Evolutionary conservation across 192 early-diverging fungal genomes (phyloP), one percentile per base, ranked within the genome.

Genomic region (Haplosporangium gracile): DNA sequence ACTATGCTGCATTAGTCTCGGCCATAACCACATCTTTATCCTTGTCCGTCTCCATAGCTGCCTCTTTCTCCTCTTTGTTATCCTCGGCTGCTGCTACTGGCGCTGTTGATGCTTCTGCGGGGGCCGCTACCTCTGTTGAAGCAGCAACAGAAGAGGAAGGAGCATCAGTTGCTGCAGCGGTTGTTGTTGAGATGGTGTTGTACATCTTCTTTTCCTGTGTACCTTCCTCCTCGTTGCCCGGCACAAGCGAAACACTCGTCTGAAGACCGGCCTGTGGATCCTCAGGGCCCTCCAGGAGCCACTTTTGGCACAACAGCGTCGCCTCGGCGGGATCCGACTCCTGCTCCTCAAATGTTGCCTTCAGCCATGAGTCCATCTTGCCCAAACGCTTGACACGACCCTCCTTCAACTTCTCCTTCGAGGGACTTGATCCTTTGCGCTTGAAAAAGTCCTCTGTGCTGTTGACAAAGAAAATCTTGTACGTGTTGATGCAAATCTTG

Each of bases 401-500:
- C 65, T 86, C 79, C 18, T 74, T 57, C n/a, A 74, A 42, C 68
- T 77, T 80, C 36, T 73, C 72, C 68, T 63, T 76, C 15, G 77
- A 29, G 6, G 77, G 74, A 34, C 57, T 71, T 8, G 81, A 72
- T 7, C 53, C 45, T 51, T 90, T 88, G 43, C 89, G 91, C 89
- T 83, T 90, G 91, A 96, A 99, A 88, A 92, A 94, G 77, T 99
- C 99, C 86, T 99, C 99, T 6, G 98, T 97, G 34, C 95, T 92
- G 63, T 95, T 96, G 38, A 99, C 95, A 87, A 97, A 99, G 84
- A 97, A 99, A 75, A 99, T 96, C 90, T 97, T 97, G 92, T 99
- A 99, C 11, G 98, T 98, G 87, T 99, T 98, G 65, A 97, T 93
- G 57, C 96, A 96, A 63, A 99, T 98, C 92, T 99, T 99, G 86